A percentile compares a stretch with the other conserved stretches of the same genome.
Conservation (phyloP, 2,329 filamentous ascomycete genomes). For the Cladosporium austrohemisphaericum region DNA sequence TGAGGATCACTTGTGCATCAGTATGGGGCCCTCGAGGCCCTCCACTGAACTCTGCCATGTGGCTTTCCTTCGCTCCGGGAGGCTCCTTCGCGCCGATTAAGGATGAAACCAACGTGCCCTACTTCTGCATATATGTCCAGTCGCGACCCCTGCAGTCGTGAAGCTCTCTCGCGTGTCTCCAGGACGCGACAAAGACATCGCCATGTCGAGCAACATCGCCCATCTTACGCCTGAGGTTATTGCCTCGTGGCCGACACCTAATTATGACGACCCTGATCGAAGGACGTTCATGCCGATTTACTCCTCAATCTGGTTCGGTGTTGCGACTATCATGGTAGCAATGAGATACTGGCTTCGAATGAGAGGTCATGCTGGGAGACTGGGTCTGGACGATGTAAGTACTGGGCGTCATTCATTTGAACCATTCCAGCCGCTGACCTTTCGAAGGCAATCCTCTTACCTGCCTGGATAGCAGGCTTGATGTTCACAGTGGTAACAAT, state of each 20-base stretch:
- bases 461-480: slow-evolving; percentile 23
- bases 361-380: slow-evolving; percentile 24
- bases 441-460: slow-evolving; percentile 22
- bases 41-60: no score
- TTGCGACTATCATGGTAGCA: slow-evolving; percentile 26
- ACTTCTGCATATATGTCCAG: no score
- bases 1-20: no score
- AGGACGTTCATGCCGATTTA: slow-evolving; percentile 25
- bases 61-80: no score
- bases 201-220: slow-evolving; percentile 19
- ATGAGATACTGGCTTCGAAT: slow-evolving; percentile 30
- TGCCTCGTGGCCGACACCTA: slow-evolving; percentile 16
- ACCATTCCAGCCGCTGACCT: not conserved
- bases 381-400: slow-evolving; percentile 34
- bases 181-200: no score
- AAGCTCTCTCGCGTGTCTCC: no score
- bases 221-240: slow-evolving; percentile 15
- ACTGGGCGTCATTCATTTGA: not conserved
- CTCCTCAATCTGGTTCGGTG: slow-evolving; percentile 25
- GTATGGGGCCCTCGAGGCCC: no score
- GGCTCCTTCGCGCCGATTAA: no score
- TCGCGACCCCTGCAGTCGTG: no score
- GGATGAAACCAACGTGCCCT: no score
- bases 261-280: slow-evolving; percentile 19
- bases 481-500: slow-evolving; percentile 24